Evolutionary conservation across 768 basidiomycete species (phyloP), one percentile per base, ranked within the genome.

Genomic region (Mycena capillaripes): DNA sequence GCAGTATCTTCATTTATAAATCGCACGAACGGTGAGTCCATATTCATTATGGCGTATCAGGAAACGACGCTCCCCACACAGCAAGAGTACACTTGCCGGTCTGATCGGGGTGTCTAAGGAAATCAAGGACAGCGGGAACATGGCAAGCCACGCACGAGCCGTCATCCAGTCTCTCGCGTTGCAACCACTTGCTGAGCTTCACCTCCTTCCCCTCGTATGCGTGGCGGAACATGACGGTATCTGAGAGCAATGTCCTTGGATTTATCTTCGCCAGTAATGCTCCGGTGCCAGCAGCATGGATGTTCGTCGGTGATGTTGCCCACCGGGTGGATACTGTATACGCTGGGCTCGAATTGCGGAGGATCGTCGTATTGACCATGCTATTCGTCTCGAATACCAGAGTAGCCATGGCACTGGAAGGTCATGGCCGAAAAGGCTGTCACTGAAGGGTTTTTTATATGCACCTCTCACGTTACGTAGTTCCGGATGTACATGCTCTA

Each of bases 121-220:
- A 32, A 42, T 62, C 32, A 23, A 23, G 19, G 29, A 4, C 14
- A 44, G 58, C 11, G n/a, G 17, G 21, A 38, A 57, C 36, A 8
- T 17, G n/a, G n/a, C n/a, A n/a, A n/a, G n/a, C n/a, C n/a, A 62
- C 61, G 61, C 32, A 62, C 61, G 61, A 42, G 19, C 61, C 61
- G 38, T 62, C 61, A 11, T 8, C 42, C 46, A 50, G 16, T 25
- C 30, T 48, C 32, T n/a, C 29, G 4, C 17, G 29, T 25, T 62
- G 32, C 29, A 62, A 14, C 61, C 61, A 62, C 61, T 36, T 48
- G 46, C 42, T 62, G 17, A 62, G 9, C 17, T 16, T 7, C 12
- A 42, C 9, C 42, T 50, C n/a, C 61, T 46, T 12, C 19, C 10
- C 29, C 29, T 16, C 46, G 21, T 62, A 7, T 46, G 25, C n/a